phyloP scores from a whole-genome alignment of 1,284 basidiomycete genomes.

The Sanghuangporus sanghuang region DNA sequence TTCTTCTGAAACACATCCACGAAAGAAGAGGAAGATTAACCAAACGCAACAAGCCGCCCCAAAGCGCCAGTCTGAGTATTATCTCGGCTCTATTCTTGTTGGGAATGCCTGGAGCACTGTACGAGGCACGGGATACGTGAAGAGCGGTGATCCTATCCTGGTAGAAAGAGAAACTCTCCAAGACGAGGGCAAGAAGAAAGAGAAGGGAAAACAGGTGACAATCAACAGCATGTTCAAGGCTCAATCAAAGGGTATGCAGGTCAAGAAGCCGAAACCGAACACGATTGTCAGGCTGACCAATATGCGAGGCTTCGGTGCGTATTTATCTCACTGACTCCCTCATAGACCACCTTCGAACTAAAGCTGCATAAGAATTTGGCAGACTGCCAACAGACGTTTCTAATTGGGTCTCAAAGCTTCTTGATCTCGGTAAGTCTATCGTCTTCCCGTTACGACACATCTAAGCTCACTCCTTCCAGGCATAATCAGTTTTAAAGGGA shows the following conservation, averaged over 20 bases:
- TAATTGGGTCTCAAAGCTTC: conserved; percentile 63
- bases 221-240: conserved; percentile 60
- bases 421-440: conserved; percentile 55
- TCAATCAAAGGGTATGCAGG: conserved; percentile 35
- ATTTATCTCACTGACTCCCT: neutral
- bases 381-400: conserved; percentile 64
- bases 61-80: conserved; percentile 24
- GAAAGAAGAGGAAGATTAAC: conserved; percentile 6
- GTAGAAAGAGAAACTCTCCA: conserved; percentile 51
- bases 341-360: conserved; percentile 9
- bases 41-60: neutral
- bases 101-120: conserved; percentile 77
- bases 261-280: conserved; percentile 52
- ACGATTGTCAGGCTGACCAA: conserved; percentile 68
- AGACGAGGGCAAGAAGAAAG: conserved; percentile 29
- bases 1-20: conserved; percentile 2
- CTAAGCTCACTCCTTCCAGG: conserved; percentile 31
- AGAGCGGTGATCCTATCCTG: conserved; percentile 52
- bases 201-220: conserved; percentile 55
- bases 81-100: conserved; percentile 67
- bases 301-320: conserved; percentile 56
- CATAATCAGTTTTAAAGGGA: conserved; percentile 55
- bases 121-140: conserved; percentile 66
- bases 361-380: conserved; percentile 55
- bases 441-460: neutral